These are phyloP conservation scores for Letharia lupina DNA, from an alignment of 495 filamentous ascomycete genomes.

Conservation along the genomic window DNA sequence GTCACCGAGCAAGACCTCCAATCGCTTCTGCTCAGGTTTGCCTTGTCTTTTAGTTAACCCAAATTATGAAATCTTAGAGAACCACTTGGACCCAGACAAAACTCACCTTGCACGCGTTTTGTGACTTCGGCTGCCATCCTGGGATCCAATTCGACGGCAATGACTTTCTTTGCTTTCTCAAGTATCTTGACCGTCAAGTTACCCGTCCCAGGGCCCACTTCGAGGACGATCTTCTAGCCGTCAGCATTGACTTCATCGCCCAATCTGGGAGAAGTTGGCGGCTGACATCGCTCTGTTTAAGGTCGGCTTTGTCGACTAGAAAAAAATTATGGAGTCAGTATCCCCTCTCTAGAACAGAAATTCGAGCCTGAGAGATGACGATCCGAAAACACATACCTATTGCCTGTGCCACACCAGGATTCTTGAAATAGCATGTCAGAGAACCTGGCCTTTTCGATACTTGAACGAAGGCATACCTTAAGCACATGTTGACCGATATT, in stretches of 20 bases:
- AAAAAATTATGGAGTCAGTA: not conserved
- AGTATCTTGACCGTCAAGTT: slow-evolving; percentile 85
- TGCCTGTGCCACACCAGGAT: slow-evolving; percentile 82
- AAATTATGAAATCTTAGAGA: not conserved
- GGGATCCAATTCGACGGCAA: slow-evolving; percentile 90
- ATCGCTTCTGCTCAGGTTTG: slow-evolving; percentile 64
- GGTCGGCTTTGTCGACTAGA: slow-evolving; percentile 65
- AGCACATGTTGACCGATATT: slow-evolving; percentile 87
- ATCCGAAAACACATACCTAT: slow-evolving; percentile 35
- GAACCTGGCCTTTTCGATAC: not conserved
- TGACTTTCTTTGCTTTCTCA: slow-evolving; percentile 75
- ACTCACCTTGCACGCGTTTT: slow-evolving; percentile 55
- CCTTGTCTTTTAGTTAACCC: slow-evolving; percentile 42
- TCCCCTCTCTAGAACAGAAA: not conserved
- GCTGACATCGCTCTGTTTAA: slow-evolving; percentile 77
- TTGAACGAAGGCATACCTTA: not conserved
- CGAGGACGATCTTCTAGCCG: slow-evolving; percentile 49
- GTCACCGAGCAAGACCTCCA: slow-evolving; percentile 83
- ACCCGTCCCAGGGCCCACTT: slow-evolving; percentile 73
- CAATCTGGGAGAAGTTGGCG: not conserved
- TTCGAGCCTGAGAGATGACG: not conserved
- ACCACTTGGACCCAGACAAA: not conserved
- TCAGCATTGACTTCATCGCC: slow-evolving; percentile 10
- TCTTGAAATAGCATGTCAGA: slow-evolving; percentile 43
- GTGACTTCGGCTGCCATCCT: slow-evolving; percentile 95